These are phyloP conservation scores for Metschnikowia borealis DNA, from an alignment of 805 yeast genomes.

Conservation along the genomic window DNA sequence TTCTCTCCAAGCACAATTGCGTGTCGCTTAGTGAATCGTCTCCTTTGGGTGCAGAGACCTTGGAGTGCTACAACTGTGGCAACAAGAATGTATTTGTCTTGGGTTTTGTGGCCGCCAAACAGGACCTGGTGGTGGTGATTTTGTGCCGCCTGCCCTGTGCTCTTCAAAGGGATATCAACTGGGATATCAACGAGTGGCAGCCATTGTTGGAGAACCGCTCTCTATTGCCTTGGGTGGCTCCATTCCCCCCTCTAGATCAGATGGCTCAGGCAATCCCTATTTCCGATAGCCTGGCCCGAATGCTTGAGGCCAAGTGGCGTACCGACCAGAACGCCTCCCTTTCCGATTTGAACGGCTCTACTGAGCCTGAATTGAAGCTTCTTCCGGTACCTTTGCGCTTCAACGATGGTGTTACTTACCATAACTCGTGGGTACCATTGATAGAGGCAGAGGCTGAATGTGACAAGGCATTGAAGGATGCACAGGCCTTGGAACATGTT, in stretches of 20 bases:
- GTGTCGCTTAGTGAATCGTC: conserved; percentile 76
- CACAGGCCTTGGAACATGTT: conserved; percentile 71
- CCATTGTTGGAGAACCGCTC: conserved; percentile 76
- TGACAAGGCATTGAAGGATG: conserved; percentile 69
- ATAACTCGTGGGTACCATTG: conserved; percentile 78
- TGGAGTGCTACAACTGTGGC: conserved; percentile 92
- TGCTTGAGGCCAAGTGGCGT: conserved; percentile 80
- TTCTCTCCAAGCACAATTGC: conserved; percentile 68
- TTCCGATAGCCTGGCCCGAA: conserved; percentile 59
- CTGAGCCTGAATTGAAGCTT: conserved; percentile 43
- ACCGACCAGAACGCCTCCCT: conserved; percentile 65
- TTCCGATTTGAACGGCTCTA: conserved; percentile 53
- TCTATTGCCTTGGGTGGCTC: conserved; percentile 78
- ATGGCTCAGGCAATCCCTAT: conserved; percentile 52
- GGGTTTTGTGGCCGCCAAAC: conserved; percentile 85
- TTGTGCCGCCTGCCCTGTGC: conserved; percentile 89
- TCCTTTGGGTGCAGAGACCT: conserved; percentile 77
- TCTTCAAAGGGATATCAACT: conserved; percentile 64
- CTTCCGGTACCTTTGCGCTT: conserved; percentile 74
- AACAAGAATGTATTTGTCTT: conserved; percentile 68
- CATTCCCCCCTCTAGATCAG: conserved; percentile 64
- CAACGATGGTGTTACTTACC: conserved; percentile 80
- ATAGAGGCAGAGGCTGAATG: conserved; percentile 78
- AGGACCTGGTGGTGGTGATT: conserved; percentile 81
- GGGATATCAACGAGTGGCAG: conserved; percentile 90